Base-by-base conservation (phyloP, 495 filamentous ascomycete species). In the Zalerion maritima region DNA sequence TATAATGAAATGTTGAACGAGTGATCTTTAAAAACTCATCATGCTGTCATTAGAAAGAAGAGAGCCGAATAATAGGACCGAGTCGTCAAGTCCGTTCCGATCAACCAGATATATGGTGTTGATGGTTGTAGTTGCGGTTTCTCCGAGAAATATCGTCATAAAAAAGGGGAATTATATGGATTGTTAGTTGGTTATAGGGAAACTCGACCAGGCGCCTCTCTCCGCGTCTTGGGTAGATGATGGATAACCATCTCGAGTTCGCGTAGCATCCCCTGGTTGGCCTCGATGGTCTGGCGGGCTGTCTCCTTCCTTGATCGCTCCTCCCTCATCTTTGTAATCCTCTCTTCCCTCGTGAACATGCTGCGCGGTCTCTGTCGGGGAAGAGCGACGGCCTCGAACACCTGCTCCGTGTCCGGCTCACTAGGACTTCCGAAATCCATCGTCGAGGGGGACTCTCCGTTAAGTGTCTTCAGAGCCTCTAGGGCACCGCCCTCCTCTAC, bases 231-330 rank as follows among this genome's bases (percentile, higher is more conserved):
- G 2, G 80, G 75, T 33, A 81, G 58, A 34, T 85, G 59, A 49
- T 83, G 82, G 36, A 92, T 85, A 26, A 71, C 85, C 51, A 76
- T 79, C 51, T 93, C 79, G 38, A 97, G 60, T 48, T 97, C 89
- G 43, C 75, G 76, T 40, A 96, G 63, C 82, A 97, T 87, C 37
- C 77, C 75, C 14, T 78, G 78, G 34, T 72, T 84, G 2, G 84
- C 79, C 30, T 93, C 81, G 10, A 61, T 47, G 40, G 75, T 78
- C 35, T 85, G 81, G 28, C 72, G 64, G 10, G 67, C 56, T 24
- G 68, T 57, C 4, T 77, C 78, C 47, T 75, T 72, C 34, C 62
- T 65, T 21, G 69, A 73, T 28, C 86, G 68, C 18, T 94, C 87
- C 50, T 92, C 85, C 38, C 79, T 81, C 55, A 94, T 87, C 41